Evolutionary conservation across 306 rosid species (phyloP).

Genomic region (Styphnolobium japonicum): DNA sequence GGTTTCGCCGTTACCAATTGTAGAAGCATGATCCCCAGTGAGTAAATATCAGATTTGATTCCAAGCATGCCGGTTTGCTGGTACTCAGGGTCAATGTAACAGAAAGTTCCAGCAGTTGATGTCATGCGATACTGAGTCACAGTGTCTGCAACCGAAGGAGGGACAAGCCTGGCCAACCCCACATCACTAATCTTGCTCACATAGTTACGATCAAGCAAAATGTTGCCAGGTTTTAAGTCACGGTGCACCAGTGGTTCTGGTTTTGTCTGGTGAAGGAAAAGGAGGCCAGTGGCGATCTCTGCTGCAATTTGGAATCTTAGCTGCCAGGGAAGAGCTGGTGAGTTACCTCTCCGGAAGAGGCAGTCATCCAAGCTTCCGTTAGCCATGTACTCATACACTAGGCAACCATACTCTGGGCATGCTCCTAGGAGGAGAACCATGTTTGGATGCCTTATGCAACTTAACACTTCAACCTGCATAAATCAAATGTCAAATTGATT

Average conservation of each 20-base stretch:
- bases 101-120: constrained; percentile 89
- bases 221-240: constrained; percentile 84
- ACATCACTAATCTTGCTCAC: constrained; percentile 97
- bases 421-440: constrained; percentile 97
- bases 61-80: constrained; percentile 94
- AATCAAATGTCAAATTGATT: background rate
- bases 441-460: constrained; percentile 91
- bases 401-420: constrained; percentile 84
- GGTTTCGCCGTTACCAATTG: constrained; percentile 76
- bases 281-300: constrained; percentile 85
- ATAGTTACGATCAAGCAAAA: constrained; percentile 75
- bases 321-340: constrained; percentile 79
- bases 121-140: constrained; percentile 92
- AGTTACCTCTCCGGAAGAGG: constrained; percentile 52
- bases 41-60: constrained; percentile 82
- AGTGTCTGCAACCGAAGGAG: constrained; percentile 67
- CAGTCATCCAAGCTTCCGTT: constrained; percentile 94
- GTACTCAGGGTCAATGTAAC: constrained; percentile 95
- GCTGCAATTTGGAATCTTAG: constrained; percentile 78
- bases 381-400: constrained; percentile 87
- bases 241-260: constrained; percentile 96
- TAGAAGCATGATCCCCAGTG: constrained; percentile 84
- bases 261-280: constrained; percentile 79
- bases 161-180: constrained; percentile 97
- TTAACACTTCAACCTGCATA: constrained; percentile 64